Evolutionary conservation across 2,329 filamentous ascomycete species (phyloP).

Genomic region (Colletotrichum liaoningense): DNA sequence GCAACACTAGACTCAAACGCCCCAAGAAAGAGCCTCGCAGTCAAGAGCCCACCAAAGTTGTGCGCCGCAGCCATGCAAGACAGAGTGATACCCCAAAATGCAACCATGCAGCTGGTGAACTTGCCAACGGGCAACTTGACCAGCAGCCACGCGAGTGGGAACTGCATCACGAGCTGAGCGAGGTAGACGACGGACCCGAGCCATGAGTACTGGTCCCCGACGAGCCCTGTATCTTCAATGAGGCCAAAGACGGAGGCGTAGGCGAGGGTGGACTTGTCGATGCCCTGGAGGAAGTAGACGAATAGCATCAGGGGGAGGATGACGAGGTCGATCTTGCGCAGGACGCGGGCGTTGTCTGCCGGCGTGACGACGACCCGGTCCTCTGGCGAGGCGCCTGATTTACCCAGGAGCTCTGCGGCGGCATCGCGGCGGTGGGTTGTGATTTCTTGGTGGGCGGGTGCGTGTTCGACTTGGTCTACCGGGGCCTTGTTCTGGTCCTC

Average conservation of each 20-base stretch:
- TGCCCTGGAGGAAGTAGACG: constrained; percentile 71
- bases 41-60: constrained; percentile 57
- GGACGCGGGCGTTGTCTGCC: constrained; percentile 48
- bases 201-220: constrained; percentile 70
- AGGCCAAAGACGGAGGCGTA: constrained; percentile 75
- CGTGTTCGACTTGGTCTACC: constrained; percentile 30
- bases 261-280: constrained; percentile 36
- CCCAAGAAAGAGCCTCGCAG: constrained; percentile 57
- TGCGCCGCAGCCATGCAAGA: constrained; percentile 63
- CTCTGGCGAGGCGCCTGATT: constrained; percentile 40
- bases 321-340: constrained; percentile 53
- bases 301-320: constrained; percentile 61
- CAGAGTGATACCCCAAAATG: constrained; percentile 64
- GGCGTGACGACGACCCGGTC: constrained; percentile 45
- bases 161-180: constrained; percentile 70
- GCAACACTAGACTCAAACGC: constrained; percentile 61
- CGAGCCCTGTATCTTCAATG: constrained; percentile 66
- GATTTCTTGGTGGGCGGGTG: not conserved
- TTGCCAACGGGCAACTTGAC: constrained; percentile 67
- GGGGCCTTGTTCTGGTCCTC: constrained; percentile 20
- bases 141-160: constrained; percentile 62
- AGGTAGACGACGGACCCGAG: constrained; percentile 70
- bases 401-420: constrained; percentile 57
- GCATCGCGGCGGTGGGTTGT: constrained; percentile 48
- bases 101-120: constrained; percentile 61